Evolutionary conservation across 2,329 filamentous ascomycete genomes (phyloP).

Genomic region (Kalmusia sp.): DNA sequence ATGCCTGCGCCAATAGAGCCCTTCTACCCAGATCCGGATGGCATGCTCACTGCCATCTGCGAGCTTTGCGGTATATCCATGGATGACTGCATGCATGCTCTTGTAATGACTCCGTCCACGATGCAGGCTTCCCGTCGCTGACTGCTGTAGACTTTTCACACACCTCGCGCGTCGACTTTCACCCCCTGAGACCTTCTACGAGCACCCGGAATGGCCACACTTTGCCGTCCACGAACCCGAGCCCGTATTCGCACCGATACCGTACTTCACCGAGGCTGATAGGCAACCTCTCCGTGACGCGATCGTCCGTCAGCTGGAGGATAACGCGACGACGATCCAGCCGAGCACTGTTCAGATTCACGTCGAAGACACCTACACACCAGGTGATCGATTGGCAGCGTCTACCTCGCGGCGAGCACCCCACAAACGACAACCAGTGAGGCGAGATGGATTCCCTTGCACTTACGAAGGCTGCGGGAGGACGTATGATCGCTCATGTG

Average conservation of each 20-base stretch:
- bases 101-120: conserved; percentile 19
- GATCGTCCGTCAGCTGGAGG: conserved; percentile 23
- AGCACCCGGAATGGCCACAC: conserved; percentile 23
- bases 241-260: conserved; percentile 8
- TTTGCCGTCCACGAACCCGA: conserved; percentile 14
- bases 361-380: conserved; percentile 36
- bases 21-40: conserved; percentile 34
- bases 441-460: conserved; percentile 36
- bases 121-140: conserved; percentile 2
- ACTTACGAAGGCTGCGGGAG: conserved; percentile 26
- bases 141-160: conserved; percentile 22
- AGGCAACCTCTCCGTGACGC: conserved; percentile 18
- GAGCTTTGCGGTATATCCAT: conserved; percentile 29
- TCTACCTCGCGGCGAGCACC: conserved; percentile 13
- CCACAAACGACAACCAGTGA: conserved; percentile 32
- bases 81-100: conserved; percentile 25
- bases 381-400: conserved; percentile 32
- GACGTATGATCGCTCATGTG: conserved; percentile 40
- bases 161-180: conserved; percentile 13
- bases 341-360: conserved; percentile 33
- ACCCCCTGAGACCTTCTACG: conserved; percentile 17
- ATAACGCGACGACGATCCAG: conserved; percentile 36
- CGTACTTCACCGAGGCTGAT: conserved; percentile 11
- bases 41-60: conserved; percentile 32
- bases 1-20: conserved; percentile 28